Percentiles rank a stretch among this genome's conserved stretches.
These are phyloP conservation scores for Boechera retrofracta DNA, from an alignment of 345 rosid genomes.

Conservation along the genomic window DNA sequence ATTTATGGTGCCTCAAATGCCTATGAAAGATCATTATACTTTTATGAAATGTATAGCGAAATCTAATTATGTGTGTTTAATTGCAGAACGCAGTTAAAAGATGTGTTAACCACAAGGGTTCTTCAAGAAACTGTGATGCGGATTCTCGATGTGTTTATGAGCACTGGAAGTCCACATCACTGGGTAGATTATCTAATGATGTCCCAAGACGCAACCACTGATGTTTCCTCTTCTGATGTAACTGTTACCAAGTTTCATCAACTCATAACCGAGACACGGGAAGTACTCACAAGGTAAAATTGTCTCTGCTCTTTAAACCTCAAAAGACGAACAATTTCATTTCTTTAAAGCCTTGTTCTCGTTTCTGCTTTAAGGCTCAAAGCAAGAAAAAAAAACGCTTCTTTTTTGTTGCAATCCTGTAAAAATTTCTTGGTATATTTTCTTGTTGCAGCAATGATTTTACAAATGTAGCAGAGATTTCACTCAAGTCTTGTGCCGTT, in stretches of 20 bases:
- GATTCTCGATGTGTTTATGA: constrained; percentile 79
- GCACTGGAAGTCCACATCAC: constrained; percentile 68
- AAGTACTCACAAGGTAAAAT: constrained; percentile 74
- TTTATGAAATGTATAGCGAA: neutral
- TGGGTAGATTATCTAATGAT: constrained; percentile 90
- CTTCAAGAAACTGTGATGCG: constrained; percentile 68
- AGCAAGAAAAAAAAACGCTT: neutral
- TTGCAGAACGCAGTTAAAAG: constrained; percentile 82
- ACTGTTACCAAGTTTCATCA: constrained; percentile 63
- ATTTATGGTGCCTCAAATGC: constrained; percentile 20
- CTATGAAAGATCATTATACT: constrained; percentile 11
- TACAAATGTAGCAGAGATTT: constrained; percentile 57
- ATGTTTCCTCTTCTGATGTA: constrained; percentile 40
- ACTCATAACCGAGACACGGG: constrained; percentile 79
- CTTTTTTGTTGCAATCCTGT: neutral
- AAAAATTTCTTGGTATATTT: neutral
- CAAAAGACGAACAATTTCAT: neutral
- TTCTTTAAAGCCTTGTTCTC: neutral
- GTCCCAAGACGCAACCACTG: constrained; percentile 62
- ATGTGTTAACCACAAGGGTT: constrained; percentile 52
- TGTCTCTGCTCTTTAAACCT: constrained; percentile 2
- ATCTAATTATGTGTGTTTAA: constrained; percentile 2
- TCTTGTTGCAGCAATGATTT: constrained; percentile 75
- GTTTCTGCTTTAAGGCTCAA: neutral
- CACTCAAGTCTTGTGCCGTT: constrained; percentile 61